Conservation (phyloP, 805 yeast species). For the Nakazawaea ernobii region DNA sequence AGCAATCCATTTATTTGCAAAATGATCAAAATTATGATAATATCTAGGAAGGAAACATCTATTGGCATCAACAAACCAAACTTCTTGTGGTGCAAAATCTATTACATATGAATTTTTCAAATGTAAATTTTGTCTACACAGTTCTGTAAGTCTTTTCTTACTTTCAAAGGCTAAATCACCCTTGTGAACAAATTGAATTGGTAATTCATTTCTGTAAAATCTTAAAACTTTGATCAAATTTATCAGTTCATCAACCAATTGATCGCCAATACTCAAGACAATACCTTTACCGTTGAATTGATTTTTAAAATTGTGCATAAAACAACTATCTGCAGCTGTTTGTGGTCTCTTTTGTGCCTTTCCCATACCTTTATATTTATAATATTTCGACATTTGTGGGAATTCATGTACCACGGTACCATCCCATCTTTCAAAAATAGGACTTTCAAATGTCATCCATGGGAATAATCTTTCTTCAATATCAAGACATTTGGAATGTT, state of each 20-base stretch:
- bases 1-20: constrained; percentile 48
- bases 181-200: constrained; percentile 41
- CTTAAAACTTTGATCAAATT: constrained; percentile 45
- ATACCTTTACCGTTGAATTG: constrained; percentile 43
- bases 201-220: constrained; percentile 42
- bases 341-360: neutral
- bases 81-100: constrained; percentile 21
- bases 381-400: constrained; percentile 25
- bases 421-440: constrained; percentile 36
- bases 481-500: constrained; percentile 20
- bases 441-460: constrained; percentile 33
- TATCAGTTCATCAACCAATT: constrained; percentile 38
- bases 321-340: constrained; percentile 16
- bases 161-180: constrained; percentile 33
- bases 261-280: constrained; percentile 47
- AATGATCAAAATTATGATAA: constrained; percentile 20
- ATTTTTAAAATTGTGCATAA: constrained; percentile 23
- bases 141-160: constrained; percentile 27
- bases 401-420: constrained; percentile 21
- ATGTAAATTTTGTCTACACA: constrained; percentile 25
- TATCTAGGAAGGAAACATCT: constrained; percentile 20
- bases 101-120: constrained; percentile 13
- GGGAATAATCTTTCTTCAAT: constrained; percentile 35
- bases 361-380: constrained; percentile 7
- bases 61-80: constrained; percentile 29